Conservation (phyloP, 805 yeast genomes). For the Starmera quercuum region DNA sequence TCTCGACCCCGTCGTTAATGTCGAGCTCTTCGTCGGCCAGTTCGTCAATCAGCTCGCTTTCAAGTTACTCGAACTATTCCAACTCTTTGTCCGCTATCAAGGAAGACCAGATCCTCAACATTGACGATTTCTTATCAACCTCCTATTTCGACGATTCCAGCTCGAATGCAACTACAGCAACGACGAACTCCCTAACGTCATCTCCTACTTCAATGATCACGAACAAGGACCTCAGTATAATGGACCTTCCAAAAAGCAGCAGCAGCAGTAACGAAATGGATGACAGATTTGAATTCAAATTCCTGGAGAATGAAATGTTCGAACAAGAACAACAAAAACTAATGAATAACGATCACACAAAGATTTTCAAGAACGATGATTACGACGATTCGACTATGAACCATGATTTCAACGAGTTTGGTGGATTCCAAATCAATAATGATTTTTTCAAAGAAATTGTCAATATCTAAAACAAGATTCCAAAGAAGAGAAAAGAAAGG, state of each 20-base stretch:
- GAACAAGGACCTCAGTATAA: neutral
- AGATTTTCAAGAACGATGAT: no score
- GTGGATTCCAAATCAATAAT: no score
- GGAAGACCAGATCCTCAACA: neutral
- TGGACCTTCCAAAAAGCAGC: conserved; percentile 4
- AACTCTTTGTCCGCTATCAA: neutral
- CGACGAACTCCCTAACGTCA: neutral
- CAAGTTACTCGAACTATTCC: neutral
- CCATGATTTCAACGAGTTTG: no score
- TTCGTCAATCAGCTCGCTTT: conserved; percentile 9
- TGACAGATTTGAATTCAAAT: conserved; percentile 16
- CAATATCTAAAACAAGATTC: no score
- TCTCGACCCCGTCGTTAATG: conserved; percentile 17
- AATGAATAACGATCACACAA: no score
- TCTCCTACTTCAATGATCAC: conserved; percentile 1
- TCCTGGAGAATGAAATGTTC: conserved; percentile 5
- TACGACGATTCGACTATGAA: no score
- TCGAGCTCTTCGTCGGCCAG: conserved; percentile 12
- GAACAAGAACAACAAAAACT: conserved; percentile 1
- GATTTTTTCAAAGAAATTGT: no score
- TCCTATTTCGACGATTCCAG: neutral
- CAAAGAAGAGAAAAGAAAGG: no score
- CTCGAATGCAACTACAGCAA: neutral
- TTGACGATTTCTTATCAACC: neutral
- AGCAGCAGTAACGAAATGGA: conserved; percentile 1